Conservation (phyloP, 1,284 basidiomycete genomes). For the Naganishia liquefaciens region DNA sequence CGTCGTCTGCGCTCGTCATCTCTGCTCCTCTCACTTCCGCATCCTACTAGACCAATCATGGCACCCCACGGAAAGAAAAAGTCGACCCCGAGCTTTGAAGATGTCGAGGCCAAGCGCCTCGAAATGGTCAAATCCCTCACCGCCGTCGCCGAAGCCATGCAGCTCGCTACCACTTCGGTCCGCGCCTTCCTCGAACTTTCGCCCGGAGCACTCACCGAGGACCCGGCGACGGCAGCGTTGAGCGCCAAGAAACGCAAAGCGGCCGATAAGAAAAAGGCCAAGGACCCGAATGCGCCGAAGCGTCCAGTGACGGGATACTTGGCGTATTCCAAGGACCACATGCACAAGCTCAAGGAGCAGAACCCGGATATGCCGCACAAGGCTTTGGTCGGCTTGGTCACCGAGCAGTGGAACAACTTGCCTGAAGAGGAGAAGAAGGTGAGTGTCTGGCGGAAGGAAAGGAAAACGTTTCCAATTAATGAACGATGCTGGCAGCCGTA, state of each 20-base stretch:
- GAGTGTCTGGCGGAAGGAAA: constrained; percentile 38
- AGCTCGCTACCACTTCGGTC: constrained; percentile 48
- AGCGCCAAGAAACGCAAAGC: constrained; percentile 36
- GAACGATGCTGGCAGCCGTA: constrained; percentile 36
- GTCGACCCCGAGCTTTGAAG: constrained; percentile 41
- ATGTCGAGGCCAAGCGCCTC: constrained; percentile 52
- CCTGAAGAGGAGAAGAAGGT: constrained; percentile 71
- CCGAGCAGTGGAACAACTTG: constrained; percentile 73
- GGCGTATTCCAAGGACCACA: constrained; percentile 68
- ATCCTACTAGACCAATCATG: not conserved
- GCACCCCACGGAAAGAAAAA: constrained; percentile 26
- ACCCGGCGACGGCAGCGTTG: constrained; percentile 34
- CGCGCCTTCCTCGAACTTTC: constrained; percentile 50
- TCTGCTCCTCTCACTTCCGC: not conserved
- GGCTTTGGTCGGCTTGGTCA: constrained; percentile 72
- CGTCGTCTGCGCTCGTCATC: not conserved
- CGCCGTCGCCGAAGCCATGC: constrained; percentile 52
- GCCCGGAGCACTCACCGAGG: constrained; percentile 38
- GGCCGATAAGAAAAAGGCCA: constrained; percentile 55
- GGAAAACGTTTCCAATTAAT: not conserved
- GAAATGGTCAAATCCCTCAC: constrained; percentile 54
- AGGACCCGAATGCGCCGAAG: constrained; percentile 92
- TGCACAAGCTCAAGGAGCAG: constrained; percentile 49
- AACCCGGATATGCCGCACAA: constrained; percentile 68
- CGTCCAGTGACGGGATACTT: constrained; percentile 92